These are phyloP conservation scores for Noccaea caerulescens DNA, from an alignment of 345 rosid genomes.

Conservation along the genomic window DNA sequence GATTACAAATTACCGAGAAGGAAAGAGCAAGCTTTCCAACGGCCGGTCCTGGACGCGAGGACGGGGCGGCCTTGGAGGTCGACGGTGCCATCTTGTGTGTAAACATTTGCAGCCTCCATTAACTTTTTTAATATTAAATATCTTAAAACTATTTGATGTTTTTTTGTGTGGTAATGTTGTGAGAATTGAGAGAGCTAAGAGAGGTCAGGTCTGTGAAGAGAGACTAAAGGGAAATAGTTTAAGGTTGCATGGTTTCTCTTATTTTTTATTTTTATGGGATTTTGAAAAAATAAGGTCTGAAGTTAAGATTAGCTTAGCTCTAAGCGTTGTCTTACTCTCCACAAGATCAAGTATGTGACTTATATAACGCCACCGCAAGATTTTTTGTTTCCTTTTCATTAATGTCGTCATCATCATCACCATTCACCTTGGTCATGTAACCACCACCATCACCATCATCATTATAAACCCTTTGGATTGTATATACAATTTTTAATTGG, in stretches of 20 bases:
- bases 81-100: constrained; percentile 82
- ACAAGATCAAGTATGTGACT: constrained; percentile 41
- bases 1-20: constrained; percentile 61
- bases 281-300: constrained; percentile 19
- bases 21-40: constrained; percentile 93
- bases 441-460: constrained; percentile 24
- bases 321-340: constrained; percentile 28
- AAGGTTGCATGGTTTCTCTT: constrained; percentile 31
- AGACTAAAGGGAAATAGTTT: constrained; percentile 34
- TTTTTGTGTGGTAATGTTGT: constrained; percentile 10
- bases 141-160: neutral
- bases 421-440: constrained; percentile 37
- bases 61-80: constrained; percentile 77
- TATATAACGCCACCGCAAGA: constrained; percentile 43
- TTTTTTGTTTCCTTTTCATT: constrained; percentile 39
- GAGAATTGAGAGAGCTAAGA: constrained; percentile 17
- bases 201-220: constrained; percentile 32
- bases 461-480: constrained; percentile 21
- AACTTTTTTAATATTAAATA: neutral
- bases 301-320: constrained; percentile 17
- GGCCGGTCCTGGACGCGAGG: constrained; percentile 70
- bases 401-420: constrained; percentile 36
- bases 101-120: constrained; percentile 62
- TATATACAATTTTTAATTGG: constrained; percentile 31
- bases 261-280: neutral